Evolutionary conservation across 106 monocot species (phyloP), one percentile per base, ranked within the genome.

Genomic region (Triglochin maritima): DNA sequence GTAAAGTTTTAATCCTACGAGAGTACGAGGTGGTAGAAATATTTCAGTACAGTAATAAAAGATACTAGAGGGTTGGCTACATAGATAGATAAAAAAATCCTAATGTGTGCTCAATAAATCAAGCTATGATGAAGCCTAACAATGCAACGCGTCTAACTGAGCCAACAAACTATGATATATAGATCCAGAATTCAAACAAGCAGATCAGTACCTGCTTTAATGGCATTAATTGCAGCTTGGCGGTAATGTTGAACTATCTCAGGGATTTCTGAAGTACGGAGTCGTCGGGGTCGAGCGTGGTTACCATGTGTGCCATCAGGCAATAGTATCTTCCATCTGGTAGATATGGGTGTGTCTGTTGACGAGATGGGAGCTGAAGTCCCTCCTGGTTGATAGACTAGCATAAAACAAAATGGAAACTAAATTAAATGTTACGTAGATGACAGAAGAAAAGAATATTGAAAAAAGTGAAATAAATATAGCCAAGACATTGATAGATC

Each of bases 311-410:
- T 79, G 3, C 85, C 96, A 71, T 83, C 83, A 43, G 96, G 96
- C 85, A 91, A 78, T 72, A 96, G 69, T 78, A 96, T 88, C 69
- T 67, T 83, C 81, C 87, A 87, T 65, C 86, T 76, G 9, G 78
- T 73, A 42, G 88, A 78, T 65, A 96, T 74, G 5, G 96, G 96
- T 55, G 84, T 91, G 71, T 91, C 91, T 10, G 96, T 96, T 13
- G 96, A 96, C 13, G 96, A 96, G 59, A 96, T 84, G 9, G 96
- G 96, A 69, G 85, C 70, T 43, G 79, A 59, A 66, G 55, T 65
- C 17, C 81, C 84, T 14, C 72, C 79, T 10, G 96, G 91, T 69
- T 96, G 96, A 73, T 96, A 96, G 11, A 88, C 96, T 96, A 80
- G 15, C 65, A 47, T 14, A 53, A 49, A 47, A 16, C 50, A 17